Evolutionary conservation across 805 yeast genomes (phyloP).

Genomic region (Komagataella kurtzmanii): DNA sequence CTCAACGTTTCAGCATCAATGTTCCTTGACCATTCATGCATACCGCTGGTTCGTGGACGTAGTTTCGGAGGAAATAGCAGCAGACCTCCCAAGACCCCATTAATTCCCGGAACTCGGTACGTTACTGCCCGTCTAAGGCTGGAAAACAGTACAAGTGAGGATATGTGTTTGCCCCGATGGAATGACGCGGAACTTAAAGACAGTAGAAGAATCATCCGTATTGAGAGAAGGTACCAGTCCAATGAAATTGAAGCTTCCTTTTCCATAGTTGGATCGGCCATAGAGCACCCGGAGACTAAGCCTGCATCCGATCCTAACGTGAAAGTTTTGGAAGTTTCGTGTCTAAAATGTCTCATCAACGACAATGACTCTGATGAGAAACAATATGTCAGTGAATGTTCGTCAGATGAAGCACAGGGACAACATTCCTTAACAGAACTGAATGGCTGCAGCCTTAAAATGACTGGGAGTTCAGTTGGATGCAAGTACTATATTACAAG

Average conservation of each 20-base stretch:
- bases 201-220: conserved; percentile 40
- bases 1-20: background rate
- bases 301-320: conserved; percentile 25
- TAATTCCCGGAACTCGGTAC: conserved; percentile 11
- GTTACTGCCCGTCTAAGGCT: conserved; percentile 36
- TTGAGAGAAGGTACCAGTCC: conserved; percentile 39
- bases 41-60: conserved; percentile 26
- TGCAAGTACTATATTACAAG: conserved; percentile 41
- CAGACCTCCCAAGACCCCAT: conserved; percentile 27
- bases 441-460: too few relatives aligned
- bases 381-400: conserved; percentile 6
- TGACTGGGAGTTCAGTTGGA: too few relatives aligned
- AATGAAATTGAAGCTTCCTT: conserved; percentile 33
- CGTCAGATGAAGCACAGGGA: too few relatives aligned
- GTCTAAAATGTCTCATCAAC: conserved; percentile 27
- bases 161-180: conserved; percentile 40
- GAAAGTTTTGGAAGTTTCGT: conserved; percentile 35
- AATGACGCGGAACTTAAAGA: conserved; percentile 28
- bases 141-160: conserved; percentile 28
- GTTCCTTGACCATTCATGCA: background rate
- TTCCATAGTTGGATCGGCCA: conserved; percentile 36
- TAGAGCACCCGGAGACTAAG: conserved; percentile 28
- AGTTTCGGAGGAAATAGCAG: conserved; percentile 42
- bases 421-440: too few relatives aligned
- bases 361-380: background rate